Conservation (phyloP, 768 basidiomycete species). For the Pisolithus marmoratus region DNA sequence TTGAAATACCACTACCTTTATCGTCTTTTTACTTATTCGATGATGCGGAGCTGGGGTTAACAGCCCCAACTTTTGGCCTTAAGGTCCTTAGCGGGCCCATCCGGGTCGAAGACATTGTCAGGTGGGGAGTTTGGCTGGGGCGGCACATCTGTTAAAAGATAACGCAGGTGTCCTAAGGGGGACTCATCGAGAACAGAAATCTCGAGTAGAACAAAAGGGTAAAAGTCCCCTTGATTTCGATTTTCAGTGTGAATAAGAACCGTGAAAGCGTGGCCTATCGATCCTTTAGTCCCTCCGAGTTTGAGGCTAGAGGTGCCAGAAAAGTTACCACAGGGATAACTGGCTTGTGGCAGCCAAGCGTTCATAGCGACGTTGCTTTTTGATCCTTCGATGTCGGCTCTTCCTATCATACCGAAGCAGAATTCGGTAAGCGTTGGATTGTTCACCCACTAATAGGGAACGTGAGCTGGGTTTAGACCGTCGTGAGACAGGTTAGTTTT, state of each 20-base stretch:
- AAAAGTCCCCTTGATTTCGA: conserved; percentile 57
- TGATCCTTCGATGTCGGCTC: conserved; percentile 53
- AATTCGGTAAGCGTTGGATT: conserved; percentile 76
- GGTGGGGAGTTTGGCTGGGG: conserved; percentile 81
- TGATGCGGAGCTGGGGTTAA: conserved; percentile 68
- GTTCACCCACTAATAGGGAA: conserved; percentile 39
- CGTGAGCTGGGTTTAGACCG: conserved; percentile 16
- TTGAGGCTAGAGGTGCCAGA: conserved; percentile 78
- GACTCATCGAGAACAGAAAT: conserved; percentile 78
- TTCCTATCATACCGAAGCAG: conserved; percentile 77
- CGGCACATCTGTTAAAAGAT: conserved; percentile 77
- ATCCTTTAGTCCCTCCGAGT: conserved; percentile 77
- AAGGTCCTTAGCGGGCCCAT: conserved; percentile 60
- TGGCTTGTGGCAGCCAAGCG: conserved; percentile 79
- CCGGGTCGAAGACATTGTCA: conserved; percentile 73
- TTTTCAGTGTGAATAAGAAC: conserved; percentile 79
- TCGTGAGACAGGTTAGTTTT: conserved; percentile 81
- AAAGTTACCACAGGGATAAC: conserved; percentile 77
- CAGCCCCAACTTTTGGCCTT: conserved; percentile 64
- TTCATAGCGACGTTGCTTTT: conserved; percentile 82
- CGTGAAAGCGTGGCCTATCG: conserved; percentile 81
- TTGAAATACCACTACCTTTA: conserved; percentile 80
- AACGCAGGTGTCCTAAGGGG: conserved; percentile 78
- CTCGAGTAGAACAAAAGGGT: conserved; percentile 47
- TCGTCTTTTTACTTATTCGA: conserved; percentile 75